Percentiles rank a stretch among this genome's conserved stretches.
Evolutionary conservation across 192 early-diverging fungal genomes (phyloP).

Genomic region (Coemansia furcata): DNA sequence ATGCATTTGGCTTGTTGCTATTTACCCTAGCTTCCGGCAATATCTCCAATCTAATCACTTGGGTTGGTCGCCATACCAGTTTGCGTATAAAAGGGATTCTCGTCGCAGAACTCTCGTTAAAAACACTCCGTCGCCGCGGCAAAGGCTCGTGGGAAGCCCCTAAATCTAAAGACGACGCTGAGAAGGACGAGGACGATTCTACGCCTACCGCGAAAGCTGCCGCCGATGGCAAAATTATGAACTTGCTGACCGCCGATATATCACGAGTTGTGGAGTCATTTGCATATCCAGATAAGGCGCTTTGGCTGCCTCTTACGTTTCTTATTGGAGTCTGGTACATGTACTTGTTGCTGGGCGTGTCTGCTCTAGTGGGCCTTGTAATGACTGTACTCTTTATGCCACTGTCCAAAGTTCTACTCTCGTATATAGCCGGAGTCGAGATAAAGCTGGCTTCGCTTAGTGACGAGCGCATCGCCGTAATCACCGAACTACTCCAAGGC

Average conservation of each 20-base stretch:
- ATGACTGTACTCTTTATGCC: conserved; percentile 64
- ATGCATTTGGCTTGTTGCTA: conserved; percentile 60
- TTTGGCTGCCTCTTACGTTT: conserved; percentile 61
- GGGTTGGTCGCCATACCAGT: conserved; percentile 62
- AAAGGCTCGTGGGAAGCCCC: conserved; percentile 54
- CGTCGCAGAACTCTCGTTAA: conserved; percentile 65
- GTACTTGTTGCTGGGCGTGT: conserved; percentile 71
- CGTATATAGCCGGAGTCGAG: conserved; percentile 56
- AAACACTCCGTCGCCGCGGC: conserved; percentile 62
- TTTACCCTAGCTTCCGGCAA: conserved; percentile 41
- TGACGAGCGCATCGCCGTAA: conserved; percentile 72
- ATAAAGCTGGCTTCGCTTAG: conserved; percentile 56
- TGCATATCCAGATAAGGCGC: conserved; percentile 59
- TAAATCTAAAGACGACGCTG: conserved; percentile 14
- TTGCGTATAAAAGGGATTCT: conserved; percentile 61
- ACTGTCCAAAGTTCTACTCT: conserved; percentile 53
- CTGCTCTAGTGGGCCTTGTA: conserved; percentile 75
- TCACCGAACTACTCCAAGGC: conserved; percentile 83
- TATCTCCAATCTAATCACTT: conserved; percentile 54
- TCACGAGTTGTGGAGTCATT: conserved; percentile 57
- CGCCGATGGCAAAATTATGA: conserved; percentile 66
- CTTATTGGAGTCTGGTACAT: conserved; percentile 68
- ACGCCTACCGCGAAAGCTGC: conserved; percentile 30
- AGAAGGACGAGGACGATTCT: conserved; percentile 14
- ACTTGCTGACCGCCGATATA: conserved; percentile 71